These are phyloP conservation scores for Pleurotus sapidus DNA, from an alignment of 768 basidiomycete species.

Conservation along the genomic window DNA sequence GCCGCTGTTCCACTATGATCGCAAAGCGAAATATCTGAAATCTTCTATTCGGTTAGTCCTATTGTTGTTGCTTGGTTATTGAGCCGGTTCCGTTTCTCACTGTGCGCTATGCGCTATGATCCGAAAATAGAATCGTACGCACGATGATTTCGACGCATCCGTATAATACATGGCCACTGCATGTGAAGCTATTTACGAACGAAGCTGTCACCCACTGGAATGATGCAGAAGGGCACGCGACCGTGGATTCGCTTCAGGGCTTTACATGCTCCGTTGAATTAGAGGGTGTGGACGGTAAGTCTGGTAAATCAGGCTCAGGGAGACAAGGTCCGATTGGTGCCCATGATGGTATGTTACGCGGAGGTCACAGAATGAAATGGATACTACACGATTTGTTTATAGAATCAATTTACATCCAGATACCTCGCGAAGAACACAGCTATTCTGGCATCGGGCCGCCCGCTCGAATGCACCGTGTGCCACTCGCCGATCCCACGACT, in stretches of 20 bases:
- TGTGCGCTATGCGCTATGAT: not conserved
- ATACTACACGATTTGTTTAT: not conserved
- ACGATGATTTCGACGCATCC: slow-evolving; percentile 65
- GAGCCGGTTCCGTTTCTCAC: not conserved
- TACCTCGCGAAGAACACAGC: slow-evolving; percentile 47
- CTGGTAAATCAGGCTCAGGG: slow-evolving; percentile 50
- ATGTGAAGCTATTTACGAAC: slow-evolving; percentile 70
- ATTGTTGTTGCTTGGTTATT: not conserved
- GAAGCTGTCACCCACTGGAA: slow-evolving; percentile 59
- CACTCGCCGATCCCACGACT: slow-evolving; percentile 32
- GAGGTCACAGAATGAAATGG: not conserved
- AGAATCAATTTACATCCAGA: slow-evolving; percentile 47
- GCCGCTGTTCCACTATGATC: slow-evolving; percentile 30
- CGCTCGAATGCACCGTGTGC: slow-evolving; percentile 48
- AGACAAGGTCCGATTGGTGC: slow-evolving; percentile 53
- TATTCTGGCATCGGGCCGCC: slow-evolving; percentile 31
- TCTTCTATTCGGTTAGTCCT: slow-evolving; percentile 44
- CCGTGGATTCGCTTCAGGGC: slow-evolving; percentile 34
- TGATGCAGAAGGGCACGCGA: slow-evolving; percentile 17
- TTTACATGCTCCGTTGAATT: slow-evolving; percentile 52
- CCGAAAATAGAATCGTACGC: slow-evolving; percentile 46
- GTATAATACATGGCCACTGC: slow-evolving; percentile 71
- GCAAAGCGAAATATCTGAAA: slow-evolving; percentile 32
- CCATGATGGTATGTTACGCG: slow-evolving; percentile 48
- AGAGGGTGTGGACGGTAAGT: slow-evolving; percentile 71